Evolutionary conservation across 495 filamentous ascomycete genomes (phyloP).

Genomic region (Pseudevernia furfuracea): DNA sequence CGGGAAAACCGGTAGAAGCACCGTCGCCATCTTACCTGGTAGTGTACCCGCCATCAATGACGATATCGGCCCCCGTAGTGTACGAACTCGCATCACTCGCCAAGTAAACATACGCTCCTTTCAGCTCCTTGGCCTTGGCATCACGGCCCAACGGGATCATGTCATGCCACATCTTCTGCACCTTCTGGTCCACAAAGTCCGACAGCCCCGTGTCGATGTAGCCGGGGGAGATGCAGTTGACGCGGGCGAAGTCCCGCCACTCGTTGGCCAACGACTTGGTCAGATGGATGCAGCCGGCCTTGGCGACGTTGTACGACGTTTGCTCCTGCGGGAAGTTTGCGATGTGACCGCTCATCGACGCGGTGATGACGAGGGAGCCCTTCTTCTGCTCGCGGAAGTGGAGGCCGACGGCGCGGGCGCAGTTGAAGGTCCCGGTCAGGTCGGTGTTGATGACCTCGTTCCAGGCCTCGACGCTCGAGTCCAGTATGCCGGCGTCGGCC

Average conservation of each 20-base stretch:
- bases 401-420: slow-evolving; percentile 56
- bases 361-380: slow-evolving; percentile 57
- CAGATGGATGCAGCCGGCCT: slow-evolving; percentile 53
- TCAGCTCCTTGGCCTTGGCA: slow-evolving; percentile 72
- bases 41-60: slow-evolving; percentile 57
- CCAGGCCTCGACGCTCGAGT: slow-evolving; percentile 58
- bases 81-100: slow-evolving; percentile 70
- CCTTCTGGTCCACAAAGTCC: slow-evolving; percentile 65
- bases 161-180: slow-evolving; percentile 61
- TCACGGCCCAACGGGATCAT: slow-evolving; percentile 75
- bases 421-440: slow-evolving; percentile 59
- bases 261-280: slow-evolving; percentile 60
- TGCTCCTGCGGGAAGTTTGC: slow-evolving; percentile 75
- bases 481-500: slow-evolving; percentile 53
- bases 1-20: neutral
- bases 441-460: slow-evolving; percentile 60
- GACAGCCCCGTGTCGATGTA: slow-evolving; percentile 75
- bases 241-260: slow-evolving; percentile 70
- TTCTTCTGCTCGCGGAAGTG: slow-evolving; percentile 56
- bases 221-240: slow-evolving; percentile 66
- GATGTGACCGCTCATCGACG: slow-evolving; percentile 64
- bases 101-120: slow-evolving; percentile 76
- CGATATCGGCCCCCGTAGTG: slow-evolving; percentile 72
- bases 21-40: slow-evolving; percentile 12
- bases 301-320: slow-evolving; percentile 73